Percentiles rank a stretch among this genome's conserved stretches.
phyloP scores from a whole-genome alignment of 2,329 filamentous ascomycete genomes.

The Talaromyces funiculosus region DNA sequence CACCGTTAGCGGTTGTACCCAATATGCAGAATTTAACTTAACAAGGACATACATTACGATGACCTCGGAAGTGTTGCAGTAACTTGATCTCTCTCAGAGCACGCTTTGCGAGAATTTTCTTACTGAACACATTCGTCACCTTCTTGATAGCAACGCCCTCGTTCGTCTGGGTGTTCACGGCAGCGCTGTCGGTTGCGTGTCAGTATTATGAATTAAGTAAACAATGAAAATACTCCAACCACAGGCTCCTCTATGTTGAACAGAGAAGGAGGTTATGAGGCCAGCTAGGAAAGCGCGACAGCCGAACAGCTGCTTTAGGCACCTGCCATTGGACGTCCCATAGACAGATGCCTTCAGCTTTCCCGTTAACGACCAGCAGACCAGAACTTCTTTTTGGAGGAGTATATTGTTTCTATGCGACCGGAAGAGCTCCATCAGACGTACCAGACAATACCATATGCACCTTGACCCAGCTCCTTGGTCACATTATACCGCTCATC shows the following conservation, averaged over 20 bases:
- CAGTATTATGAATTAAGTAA: background rate
- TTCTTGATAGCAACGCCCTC: slow-evolving; percentile 99
- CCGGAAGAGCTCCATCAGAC: background rate
- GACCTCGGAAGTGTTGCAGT: slow-evolving; percentile 90
- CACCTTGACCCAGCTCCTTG: slow-evolving; percentile 96
- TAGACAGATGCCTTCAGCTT: background rate
- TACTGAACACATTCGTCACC: slow-evolving; percentile 99
- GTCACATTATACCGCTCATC: slow-evolving; percentile 98
- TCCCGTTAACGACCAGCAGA: background rate
- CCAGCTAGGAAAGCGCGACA: background rate
- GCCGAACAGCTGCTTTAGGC: background rate
- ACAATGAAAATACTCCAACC: background rate
- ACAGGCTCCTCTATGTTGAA: background rate
- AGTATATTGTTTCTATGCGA: background rate
- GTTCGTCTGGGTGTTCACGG: slow-evolving; percentile 80
- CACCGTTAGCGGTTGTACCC: slow-evolving; percentile 26
- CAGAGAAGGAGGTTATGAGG: background rate
- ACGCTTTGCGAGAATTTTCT: slow-evolving; percentile 98
- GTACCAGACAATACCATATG: slow-evolving; percentile 97
- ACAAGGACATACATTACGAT: slow-evolving; percentile 64
- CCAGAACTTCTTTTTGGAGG: no score
- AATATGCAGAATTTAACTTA: background rate
- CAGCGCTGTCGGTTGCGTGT: slow-evolving; percentile 56
- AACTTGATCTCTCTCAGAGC: slow-evolving; percentile 98
- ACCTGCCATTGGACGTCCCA: background rate